Evolutionary conservation across 2,329 filamentous ascomycete genomes (phyloP).

Genomic region (Pseudogymnoascus sp.): DNA sequence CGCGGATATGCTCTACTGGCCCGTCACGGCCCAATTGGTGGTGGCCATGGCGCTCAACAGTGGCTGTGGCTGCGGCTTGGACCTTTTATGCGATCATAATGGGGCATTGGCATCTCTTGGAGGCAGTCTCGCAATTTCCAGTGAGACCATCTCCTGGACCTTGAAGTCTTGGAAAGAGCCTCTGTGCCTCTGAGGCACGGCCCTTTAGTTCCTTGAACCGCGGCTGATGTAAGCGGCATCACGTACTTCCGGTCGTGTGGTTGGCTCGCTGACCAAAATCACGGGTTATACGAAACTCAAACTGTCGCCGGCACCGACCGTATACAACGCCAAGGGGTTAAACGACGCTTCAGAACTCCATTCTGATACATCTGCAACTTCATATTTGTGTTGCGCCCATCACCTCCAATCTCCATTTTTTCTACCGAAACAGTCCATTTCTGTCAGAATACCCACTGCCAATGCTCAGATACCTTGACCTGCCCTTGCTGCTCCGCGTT

Average conservation of each 20-base stretch:
- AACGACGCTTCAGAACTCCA: conserved; percentile 6
- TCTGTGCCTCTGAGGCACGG: neutral
- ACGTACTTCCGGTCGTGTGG: neutral
- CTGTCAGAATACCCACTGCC: conserved; percentile 1
- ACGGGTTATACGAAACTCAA: neutral
- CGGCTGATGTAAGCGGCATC: neutral
- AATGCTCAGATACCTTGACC: neutral
- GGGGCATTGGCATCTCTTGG: neutral
- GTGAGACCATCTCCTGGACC: neutral
- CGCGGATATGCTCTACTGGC: neutral
- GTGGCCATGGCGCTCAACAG: neutral
- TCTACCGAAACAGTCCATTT: neutral
- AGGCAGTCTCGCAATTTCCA: neutral
- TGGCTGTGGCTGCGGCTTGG: neutral
- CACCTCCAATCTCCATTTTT: conserved; percentile 3
- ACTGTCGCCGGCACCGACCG: neutral
- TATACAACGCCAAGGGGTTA: conserved; percentile 3
- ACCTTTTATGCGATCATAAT: neutral
- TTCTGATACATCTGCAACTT: conserved; percentile 5
- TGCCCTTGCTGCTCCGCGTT: conserved; percentile 2
- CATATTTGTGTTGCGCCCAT: neutral
- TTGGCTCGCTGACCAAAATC: neutral
- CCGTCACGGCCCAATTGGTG: neutral
- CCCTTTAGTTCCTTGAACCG: neutral
- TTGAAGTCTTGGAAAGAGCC: neutral